Base-by-base conservation (phyloP, 2,329 filamentous ascomycete species). In the Cladosporium sphaerospermum region DNA sequence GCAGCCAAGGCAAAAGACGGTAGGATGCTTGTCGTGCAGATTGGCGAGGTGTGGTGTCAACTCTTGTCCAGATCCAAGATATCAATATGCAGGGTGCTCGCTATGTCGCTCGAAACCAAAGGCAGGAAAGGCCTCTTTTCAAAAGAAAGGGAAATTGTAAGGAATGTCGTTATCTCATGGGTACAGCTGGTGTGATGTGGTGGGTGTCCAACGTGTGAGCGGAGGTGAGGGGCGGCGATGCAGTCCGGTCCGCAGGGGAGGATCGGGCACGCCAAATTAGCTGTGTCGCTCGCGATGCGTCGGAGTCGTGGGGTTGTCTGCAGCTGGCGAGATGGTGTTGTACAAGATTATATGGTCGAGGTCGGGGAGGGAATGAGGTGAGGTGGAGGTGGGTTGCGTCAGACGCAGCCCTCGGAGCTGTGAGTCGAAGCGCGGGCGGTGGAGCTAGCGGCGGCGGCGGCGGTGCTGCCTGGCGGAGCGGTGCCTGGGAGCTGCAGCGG, bases 81-180 rank as follows among this genome's bases (percentile, higher is more conserved):
- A 54, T 43, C 45, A 48, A 54, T 54, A 54, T 54, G 52, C 52
- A 54, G 42, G 11, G 45, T 55, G 50, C 50, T 54, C 58, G 58
- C 54, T 58, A 47, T 54, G 54, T 59, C 53, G 57, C 55, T 59
- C 34, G 19, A 56, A 46, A 53, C 37, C 52, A 47, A 47, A 54
- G 52, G 45, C 44, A 48, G 43, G 42, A 39, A 28, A 28, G 41
- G 49, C 49, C 48, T 42, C 53, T 52, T 44, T 53, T 61, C 61
- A 69, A 68, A 67, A 67, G 62, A 61, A 62, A 72, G 72, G 63
- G 66, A 71, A 72, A 72, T 55, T 61, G n/a, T 67, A 72, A 67
- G 68, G 70, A 72, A 64, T 70, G 71, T 72, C 61, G 62, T 69
- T 65, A 66, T 65, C 54, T 71, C 71, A 74, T 62, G 52, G 45